Percentiles rank a stretch among this genome's conserved stretches.
Evolutionary conservation across 176 grass and related monocot genomes (phyloP).

Genomic region (Triticum urartu): DNA sequence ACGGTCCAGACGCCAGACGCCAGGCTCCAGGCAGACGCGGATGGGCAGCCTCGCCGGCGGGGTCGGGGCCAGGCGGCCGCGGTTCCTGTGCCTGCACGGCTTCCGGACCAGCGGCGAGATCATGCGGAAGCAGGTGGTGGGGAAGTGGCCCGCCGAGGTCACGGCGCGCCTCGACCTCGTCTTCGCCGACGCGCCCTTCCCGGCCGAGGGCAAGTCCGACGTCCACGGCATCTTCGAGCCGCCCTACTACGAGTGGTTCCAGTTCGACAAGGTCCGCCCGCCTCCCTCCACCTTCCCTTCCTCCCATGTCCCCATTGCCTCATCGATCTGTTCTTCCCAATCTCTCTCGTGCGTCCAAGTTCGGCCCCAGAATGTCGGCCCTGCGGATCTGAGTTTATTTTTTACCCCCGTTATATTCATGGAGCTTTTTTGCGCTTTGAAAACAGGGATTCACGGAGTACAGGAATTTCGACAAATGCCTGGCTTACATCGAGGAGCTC

Average conservation of each 20-base stretch:
- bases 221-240: slow-evolving; percentile 84
- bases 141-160: slow-evolving; percentile 81
- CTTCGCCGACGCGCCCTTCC: slow-evolving; percentile 89
- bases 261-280: slow-evolving; percentile 65
- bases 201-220: slow-evolving; percentile 77
- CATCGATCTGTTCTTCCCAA: background rate
- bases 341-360: too few relatives aligned
- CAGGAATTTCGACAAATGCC: slow-evolving; percentile 72
- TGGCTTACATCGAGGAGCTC: slow-evolving; percentile 80
- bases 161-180: slow-evolving; percentile 83
- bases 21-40: background rate
- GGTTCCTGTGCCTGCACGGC: slow-evolving; percentile 92
- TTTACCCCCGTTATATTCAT: background rate
- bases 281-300: background rate
- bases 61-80: slow-evolving; percentile 20
- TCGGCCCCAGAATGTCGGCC: background rate
- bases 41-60: slow-evolving; percentile 64
- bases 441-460: slow-evolving; percentile 64
- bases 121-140: slow-evolving; percentile 89
- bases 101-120: slow-evolving; percentile 94
- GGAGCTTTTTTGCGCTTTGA: background rate
- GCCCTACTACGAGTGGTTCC: slow-evolving; percentile 95
- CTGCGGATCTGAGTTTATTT: background rate
- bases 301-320: background rate
- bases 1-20: too few relatives aligned